These are phyloP conservation scores for Smallanthus sonchifolius DNA, from an alignment of 129 eudicot genomes.

Conservation along the genomic window DNA sequence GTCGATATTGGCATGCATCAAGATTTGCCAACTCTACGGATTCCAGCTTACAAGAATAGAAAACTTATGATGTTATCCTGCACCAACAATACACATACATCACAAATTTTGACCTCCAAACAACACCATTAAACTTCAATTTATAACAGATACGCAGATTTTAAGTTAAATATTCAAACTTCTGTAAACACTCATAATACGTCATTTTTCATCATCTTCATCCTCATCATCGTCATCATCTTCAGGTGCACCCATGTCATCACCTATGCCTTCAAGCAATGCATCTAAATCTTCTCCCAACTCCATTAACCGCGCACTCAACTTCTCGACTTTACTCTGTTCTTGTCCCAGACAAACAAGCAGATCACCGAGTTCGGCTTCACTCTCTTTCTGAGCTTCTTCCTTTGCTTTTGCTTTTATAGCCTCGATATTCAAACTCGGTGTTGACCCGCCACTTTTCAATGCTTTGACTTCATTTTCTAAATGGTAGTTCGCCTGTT, in stretches of 20 bases:
- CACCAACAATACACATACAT: neutral
- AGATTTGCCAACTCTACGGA: too few species aligned
- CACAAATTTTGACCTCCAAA: neutral
- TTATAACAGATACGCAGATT: neutral
- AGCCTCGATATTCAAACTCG: slow-evolving; percentile 45
- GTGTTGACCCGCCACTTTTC: slow-evolving; percentile 42
- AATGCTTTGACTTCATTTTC: slow-evolving; percentile 62
- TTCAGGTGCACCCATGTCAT: slow-evolving; percentile 45
- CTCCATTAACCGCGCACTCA: slow-evolving; percentile 54
- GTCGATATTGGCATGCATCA: too few species aligned
- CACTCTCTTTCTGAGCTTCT: slow-evolving; percentile 88
- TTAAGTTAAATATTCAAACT: slow-evolving; percentile 6
- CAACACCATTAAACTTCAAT: neutral
- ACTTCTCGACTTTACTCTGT: slow-evolving; percentile 81
- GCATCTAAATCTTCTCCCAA: slow-evolving; percentile 80
- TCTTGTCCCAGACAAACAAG: slow-evolving; percentile 91
- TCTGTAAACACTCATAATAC: neutral
- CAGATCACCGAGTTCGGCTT: slow-evolving; percentile 74
- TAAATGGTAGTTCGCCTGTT: slow-evolving; percentile 67
- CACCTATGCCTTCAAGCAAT: slow-evolving; percentile 82
- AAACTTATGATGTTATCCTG: too few species aligned
- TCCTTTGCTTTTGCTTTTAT: slow-evolving; percentile 77
- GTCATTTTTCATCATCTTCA: slow-evolving; percentile 18
- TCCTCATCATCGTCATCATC: slow-evolving; percentile 44
- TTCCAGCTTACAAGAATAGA: too few species aligned